These are phyloP conservation scores for Pittosporum tobira DNA, from an alignment of 129 eudicot species.

Conservation along the genomic window DNA sequence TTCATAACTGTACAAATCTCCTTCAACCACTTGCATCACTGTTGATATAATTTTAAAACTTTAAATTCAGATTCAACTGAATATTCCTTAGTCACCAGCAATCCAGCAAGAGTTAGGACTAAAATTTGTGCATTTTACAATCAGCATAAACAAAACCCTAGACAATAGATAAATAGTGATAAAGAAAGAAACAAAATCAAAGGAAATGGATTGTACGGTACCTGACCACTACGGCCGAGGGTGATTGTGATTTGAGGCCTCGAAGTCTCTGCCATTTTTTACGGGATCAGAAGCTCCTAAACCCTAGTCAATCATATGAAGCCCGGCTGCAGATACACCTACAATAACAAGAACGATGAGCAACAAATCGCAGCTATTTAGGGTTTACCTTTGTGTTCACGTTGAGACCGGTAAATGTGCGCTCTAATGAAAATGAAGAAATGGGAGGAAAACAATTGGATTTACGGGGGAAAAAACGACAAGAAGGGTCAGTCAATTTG, in stretches of 20 bases:
- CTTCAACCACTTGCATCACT: not conserved
- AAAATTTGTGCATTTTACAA: not conserved
- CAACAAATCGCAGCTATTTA: too few relatives aligned
- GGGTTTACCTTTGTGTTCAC: too few relatives aligned
- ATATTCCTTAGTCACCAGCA: too few relatives aligned
- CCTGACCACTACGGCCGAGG: conserved; percentile 82
- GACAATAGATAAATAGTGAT: not conserved
- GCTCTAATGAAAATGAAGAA: too few relatives aligned
- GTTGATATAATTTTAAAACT: not conserved
- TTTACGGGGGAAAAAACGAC: too few relatives aligned
- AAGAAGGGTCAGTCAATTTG: too few relatives aligned
- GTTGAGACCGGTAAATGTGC: too few relatives aligned
- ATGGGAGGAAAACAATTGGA: too few relatives aligned
- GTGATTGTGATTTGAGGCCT: conserved; percentile 76
- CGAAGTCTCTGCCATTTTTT: conserved; percentile 50
- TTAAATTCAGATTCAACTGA: not conserved
- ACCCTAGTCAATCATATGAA: conserved; percentile 27
- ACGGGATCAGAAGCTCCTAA: conserved; percentile 9
- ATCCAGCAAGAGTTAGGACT: not conserved
- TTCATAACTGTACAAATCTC: not conserved
- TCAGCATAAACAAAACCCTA: too few relatives aligned
- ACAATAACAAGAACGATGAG: too few relatives aligned
- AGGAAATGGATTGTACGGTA: too few relatives aligned
- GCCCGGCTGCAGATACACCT: too few relatives aligned
- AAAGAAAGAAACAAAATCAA: not conserved